Conservation (phyloP, 2,329 filamentous ascomycete species). For the Nemania bipapillata region DNA sequence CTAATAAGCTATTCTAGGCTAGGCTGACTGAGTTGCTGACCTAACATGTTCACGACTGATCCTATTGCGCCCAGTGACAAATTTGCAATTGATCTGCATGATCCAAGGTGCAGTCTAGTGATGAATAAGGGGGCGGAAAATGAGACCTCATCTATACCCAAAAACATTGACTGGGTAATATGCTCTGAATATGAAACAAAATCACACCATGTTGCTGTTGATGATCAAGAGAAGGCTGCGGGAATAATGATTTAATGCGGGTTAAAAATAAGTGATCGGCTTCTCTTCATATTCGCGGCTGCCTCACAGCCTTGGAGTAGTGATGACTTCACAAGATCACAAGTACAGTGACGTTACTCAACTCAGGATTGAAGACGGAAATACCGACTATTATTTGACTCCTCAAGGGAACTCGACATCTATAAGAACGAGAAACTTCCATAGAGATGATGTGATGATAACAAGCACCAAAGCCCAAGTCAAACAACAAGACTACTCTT, state of each 20-base stretch:
- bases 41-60: not conserved
- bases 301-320: not conserved
- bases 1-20: not conserved
- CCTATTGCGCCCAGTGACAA: not conserved
- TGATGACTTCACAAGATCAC: not conserved
- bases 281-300: not conserved
- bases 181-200: not conserved
- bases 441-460: not conserved
- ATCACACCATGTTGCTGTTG: not conserved
- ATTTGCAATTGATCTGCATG: not conserved
- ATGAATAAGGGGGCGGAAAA: not conserved
- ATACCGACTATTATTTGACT: not conserved
- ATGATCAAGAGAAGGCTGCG: not conserved
- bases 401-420: not conserved
- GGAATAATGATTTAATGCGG: not conserved
- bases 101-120: not conserved
- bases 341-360: not conserved
- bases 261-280: conserved; percentile 16
- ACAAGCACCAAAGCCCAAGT: not conserved
- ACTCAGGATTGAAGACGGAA: not conserved
- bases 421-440: conserved; percentile 3
- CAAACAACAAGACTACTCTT: not conserved
- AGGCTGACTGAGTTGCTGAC: not conserved
- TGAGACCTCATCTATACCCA: not conserved
- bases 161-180: not conserved